Evolutionary conservation across 495 filamentous ascomycete species (phyloP).

Genomic region (Daldinia concentrica): DNA sequence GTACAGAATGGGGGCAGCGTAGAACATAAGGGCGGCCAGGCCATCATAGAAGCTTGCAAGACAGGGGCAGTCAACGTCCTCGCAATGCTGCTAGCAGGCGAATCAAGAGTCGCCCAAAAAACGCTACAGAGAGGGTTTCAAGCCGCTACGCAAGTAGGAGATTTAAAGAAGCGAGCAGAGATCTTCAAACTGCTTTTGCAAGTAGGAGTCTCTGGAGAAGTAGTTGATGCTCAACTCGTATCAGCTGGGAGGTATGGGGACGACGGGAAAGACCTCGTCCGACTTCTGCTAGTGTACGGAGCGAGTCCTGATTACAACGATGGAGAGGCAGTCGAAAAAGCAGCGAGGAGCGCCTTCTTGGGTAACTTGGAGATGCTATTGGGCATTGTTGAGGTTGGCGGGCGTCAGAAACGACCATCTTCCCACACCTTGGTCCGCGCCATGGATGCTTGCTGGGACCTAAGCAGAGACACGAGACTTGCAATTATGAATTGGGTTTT

Average conservation of each 20-base stretch:
- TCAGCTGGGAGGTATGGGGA: constrained; percentile 55
- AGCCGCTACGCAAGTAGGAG: constrained; percentile 53
- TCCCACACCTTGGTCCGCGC: constrained; percentile 51
- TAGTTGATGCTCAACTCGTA: constrained; percentile 56
- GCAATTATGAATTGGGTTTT: constrained; percentile 57
- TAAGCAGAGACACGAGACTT: constrained; percentile 53
- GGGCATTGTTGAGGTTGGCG: constrained; percentile 47
- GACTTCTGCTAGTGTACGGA: constrained; percentile 54
- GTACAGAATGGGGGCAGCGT: constrained; percentile 54
- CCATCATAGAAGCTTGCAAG: constrained; percentile 56
- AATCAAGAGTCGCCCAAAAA: constrained; percentile 43
- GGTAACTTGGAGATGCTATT: constrained; percentile 56
- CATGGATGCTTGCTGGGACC: constrained; percentile 55
- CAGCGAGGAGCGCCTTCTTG: constrained; percentile 53
- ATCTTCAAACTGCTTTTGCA: constrained; percentile 56
- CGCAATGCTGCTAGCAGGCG: constrained; percentile 50
- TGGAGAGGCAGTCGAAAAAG: constrained; percentile 60
- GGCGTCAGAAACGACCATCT: constrained; percentile 48
- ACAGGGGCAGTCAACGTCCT: constrained; percentile 52
- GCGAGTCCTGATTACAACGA: constrained; percentile 55
- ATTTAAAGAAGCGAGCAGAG: constrained; percentile 51
- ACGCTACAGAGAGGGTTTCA: constrained; percentile 55
- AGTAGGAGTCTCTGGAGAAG: constrained; percentile 52
- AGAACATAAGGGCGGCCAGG: constrained; percentile 57
- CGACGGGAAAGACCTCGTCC: constrained; percentile 53